These are phyloP conservation scores for Fomitopsis palustris DNA, from an alignment of 1,284 basidiomycete species.

Conservation along the genomic window DNA sequence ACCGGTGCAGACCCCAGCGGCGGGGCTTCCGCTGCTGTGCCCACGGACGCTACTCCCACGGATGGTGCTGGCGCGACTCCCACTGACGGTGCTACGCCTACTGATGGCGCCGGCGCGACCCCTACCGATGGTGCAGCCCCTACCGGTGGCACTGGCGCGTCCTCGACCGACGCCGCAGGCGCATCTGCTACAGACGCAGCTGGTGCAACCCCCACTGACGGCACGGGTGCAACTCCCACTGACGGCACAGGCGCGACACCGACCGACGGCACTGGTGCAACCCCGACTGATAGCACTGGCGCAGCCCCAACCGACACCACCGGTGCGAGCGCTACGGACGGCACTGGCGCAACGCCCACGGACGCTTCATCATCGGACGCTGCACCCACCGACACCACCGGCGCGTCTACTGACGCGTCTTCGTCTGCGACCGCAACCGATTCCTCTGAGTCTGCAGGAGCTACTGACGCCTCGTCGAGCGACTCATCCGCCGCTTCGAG, in stretches of 20 bases:
- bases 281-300: background rate
- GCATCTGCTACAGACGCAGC: background rate
- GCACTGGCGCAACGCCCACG: background rate
- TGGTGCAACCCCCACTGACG: background rate
- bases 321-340: background rate
- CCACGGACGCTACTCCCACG: background rate
- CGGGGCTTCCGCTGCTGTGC: background rate
- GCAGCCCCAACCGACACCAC: background rate
- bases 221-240: background rate
- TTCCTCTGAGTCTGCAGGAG: background rate
- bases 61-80: background rate
- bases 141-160: background rate
- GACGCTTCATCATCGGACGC: background rate
- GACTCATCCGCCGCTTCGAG: background rate
- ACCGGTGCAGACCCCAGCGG: background rate
- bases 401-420: background rate
- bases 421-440: background rate
- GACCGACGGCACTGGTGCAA: background rate
- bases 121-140: background rate
- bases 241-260: background rate
- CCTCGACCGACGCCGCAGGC: background rate
- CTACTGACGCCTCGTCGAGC: background rate
- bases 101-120: background rate
- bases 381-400: background rate
- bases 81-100: background rate